Percentiles rank a stretch among this genome's conserved stretches.
phyloP scores from a whole-genome alignment of 768 basidiomycete species.

The Suillus clintonianus region DNA sequence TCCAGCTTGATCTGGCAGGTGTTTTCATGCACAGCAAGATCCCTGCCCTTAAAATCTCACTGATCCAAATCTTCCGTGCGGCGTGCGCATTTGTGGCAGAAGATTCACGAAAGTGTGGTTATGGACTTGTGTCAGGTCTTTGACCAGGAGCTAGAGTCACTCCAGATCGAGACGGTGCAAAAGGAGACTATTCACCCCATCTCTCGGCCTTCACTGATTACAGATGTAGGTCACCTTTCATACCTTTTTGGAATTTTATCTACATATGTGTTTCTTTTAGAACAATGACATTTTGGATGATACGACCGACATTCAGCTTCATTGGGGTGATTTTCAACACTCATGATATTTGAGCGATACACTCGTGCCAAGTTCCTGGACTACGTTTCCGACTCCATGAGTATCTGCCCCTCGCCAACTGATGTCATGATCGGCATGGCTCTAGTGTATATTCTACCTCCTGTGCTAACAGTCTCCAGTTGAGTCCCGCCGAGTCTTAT shows the following conservation, averaged over 20 bases:
- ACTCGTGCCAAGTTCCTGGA: slow-evolving; percentile 99
- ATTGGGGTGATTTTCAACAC: slow-evolving; percentile 99
- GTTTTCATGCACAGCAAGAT: slow-evolving; percentile 99
- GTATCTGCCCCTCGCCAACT: slow-evolving; percentile 98
- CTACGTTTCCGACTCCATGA: slow-evolving; percentile 97
- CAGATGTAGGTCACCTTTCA: slow-evolving; percentile 62
- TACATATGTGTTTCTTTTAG: slow-evolving; percentile 37
- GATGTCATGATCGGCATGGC: slow-evolving; percentile 99
- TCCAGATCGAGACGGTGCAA: slow-evolving; percentile 99
- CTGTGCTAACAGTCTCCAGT: neutral
- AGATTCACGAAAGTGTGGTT: slow-evolving; percentile 92
- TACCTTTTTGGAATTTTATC: neutral
- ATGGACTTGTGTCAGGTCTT: slow-evolving; percentile 99
- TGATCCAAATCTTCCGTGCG: slow-evolving; percentile 99
- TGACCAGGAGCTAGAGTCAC: slow-evolving; percentile 96
- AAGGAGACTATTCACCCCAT: slow-evolving; percentile 99
- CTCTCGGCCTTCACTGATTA: slow-evolving; percentile 90
- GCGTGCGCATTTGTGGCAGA: slow-evolving; percentile 99
- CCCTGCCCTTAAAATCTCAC: slow-evolving; percentile 95
- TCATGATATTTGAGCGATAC: slow-evolving; percentile 98
- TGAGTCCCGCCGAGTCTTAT: neutral
- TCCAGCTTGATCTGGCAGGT: slow-evolving; percentile 96
- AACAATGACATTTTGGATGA: slow-evolving; percentile 95
- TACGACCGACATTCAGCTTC: slow-evolving; percentile 93
- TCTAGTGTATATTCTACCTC: slow-evolving; percentile 44